Conservation (phyloP, 1,139 yeast genomes). For the Waltiozyma sp. region DNA sequence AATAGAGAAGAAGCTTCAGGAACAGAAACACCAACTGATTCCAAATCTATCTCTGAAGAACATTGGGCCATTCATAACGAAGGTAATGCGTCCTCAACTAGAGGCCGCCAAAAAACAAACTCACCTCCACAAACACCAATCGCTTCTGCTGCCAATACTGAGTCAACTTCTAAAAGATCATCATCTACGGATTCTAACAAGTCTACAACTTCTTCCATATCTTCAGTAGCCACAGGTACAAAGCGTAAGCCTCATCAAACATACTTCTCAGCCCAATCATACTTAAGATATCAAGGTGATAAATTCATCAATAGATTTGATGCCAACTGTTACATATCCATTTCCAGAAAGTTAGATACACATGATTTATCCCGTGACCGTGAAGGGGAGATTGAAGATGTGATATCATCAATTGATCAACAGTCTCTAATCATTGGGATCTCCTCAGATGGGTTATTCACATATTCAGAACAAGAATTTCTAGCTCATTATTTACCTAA, state of each 20-base stretch:
- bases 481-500: slow-evolving; percentile 69
- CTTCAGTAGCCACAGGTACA: slow-evolving; percentile 7
- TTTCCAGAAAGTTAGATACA: slow-evolving; percentile 86
- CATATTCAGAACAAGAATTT: slow-evolving; percentile 81
- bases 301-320: slow-evolving; percentile 86
- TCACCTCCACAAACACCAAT: slow-evolving; percentile 10
- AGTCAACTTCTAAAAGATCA: slow-evolving; percentile 7
- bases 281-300: slow-evolving; percentile 84
- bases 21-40: not conserved
- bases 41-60: slow-evolving; percentile 29
- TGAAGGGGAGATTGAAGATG: slow-evolving; percentile 31
- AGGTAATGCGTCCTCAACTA: slow-evolving; percentile 30
- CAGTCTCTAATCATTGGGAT: slow-evolving; percentile 86
- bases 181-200: slow-evolving; percentile 11
- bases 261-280: slow-evolving; percentile 89
- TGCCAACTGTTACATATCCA: slow-evolving; percentile 91
- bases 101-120: slow-evolving; percentile 18
- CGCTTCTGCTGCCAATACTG: not conserved
- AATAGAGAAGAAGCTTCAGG: not conserved
- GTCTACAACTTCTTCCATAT: slow-evolving; percentile 17
- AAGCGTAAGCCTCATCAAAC: slow-evolving; percentile 42
- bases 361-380: slow-evolving; percentile 87
- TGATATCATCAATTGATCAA: slow-evolving; percentile 46
- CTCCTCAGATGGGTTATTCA: slow-evolving; percentile 84
- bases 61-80: slow-evolving; percentile 59